These are phyloP conservation scores for Coemansia sp. DNA, from an alignment of 192 early-diverging fungal species.

Conservation along the genomic window DNA sequence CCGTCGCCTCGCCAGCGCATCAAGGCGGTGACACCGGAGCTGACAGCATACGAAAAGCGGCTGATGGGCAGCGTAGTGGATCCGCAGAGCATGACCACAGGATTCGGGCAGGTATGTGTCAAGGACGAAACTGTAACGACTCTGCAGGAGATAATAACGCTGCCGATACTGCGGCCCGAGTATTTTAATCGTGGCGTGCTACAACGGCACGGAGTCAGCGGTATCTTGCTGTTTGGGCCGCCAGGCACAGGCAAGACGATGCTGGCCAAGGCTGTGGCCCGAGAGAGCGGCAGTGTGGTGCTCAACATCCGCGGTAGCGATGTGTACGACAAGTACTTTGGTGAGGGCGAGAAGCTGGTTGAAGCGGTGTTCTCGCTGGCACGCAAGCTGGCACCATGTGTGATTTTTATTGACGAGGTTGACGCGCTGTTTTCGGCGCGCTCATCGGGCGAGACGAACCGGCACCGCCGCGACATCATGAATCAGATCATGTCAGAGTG, in stretches of 20 bases:
- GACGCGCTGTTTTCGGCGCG: constrained; percentile 84
- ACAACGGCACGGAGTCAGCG: constrained; percentile 64
- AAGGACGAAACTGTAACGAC: constrained; percentile 76
- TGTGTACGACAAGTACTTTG: constrained; percentile 86
- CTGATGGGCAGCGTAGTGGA: constrained; percentile 78
- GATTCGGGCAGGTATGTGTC: constrained; percentile 74
- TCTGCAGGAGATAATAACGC: constrained; percentile 78
- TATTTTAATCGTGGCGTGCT: constrained; percentile 72
- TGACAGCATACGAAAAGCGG: constrained; percentile 70
- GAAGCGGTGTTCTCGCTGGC: constrained; percentile 90
- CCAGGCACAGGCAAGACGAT: constrained; percentile 87
- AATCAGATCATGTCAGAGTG: constrained; percentile 98
- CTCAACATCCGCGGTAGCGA: constrained; percentile 75
- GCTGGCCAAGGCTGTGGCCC: constrained; percentile 81
- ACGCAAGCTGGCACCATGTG: constrained; percentile 87
- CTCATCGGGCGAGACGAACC: constrained; percentile 53
- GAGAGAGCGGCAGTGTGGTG: constrained; percentile 75
- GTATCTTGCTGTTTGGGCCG: constrained; percentile 81
- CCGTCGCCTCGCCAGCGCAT: constrained; percentile 41
- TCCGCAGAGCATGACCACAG: constrained; percentile 55
- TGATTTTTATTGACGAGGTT: constrained; percentile 96
- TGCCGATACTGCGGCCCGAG: constrained; percentile 76
- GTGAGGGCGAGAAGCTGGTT: constrained; percentile 97
- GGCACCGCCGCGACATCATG: constrained; percentile 74
- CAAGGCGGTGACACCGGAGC: constrained; percentile 45